These are phyloP conservation scores for Favolaschia claudopus DNA, from an alignment of 768 basidiomycete genomes.

Conservation along the genomic window DNA sequence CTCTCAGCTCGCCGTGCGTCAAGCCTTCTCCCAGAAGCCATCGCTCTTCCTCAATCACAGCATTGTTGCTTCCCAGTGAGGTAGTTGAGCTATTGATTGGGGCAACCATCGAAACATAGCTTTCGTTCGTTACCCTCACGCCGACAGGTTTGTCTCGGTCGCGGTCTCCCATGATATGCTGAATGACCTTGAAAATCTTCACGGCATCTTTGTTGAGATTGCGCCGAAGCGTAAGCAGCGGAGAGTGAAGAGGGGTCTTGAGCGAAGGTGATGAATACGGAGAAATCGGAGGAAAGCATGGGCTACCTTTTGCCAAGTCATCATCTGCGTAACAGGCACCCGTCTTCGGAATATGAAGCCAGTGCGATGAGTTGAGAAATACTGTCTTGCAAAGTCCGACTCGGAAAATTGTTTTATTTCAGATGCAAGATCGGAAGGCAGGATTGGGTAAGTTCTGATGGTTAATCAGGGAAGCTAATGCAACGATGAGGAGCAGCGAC, in stretches of 20 bases:
- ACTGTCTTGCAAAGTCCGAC: constrained; percentile 84
- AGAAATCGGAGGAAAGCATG: background rate
- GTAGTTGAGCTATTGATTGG: constrained; percentile 56
- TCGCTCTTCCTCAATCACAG: constrained; percentile 79
- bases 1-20: constrained; percentile 81
- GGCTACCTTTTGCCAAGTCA: constrained; percentile 88
- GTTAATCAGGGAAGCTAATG: constrained; percentile 20
- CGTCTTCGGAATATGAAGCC: constrained; percentile 86
- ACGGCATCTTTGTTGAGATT: constrained; percentile 78
- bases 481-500: constrained; percentile 31
- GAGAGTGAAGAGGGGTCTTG: constrained; percentile 70
- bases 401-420: constrained; percentile 90
- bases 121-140: constrained; percentile 54
- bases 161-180: constrained; percentile 93
- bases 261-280: constrained; percentile 6
- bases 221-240: constrained; percentile 76
- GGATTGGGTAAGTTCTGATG: constrained; percentile 72
- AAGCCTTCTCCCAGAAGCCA: constrained; percentile 87
- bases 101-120: constrained; percentile 50
- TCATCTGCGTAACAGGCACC: constrained; percentile 85
- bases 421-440: constrained; percentile 81
- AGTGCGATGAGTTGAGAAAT: constrained; percentile 90
- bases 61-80: constrained; percentile 46
- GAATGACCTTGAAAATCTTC: constrained; percentile 87
- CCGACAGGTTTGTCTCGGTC: constrained; percentile 71